These are phyloP conservation scores for Alternaria arbusti DNA, from an alignment of 2,329 filamentous ascomycete genomes.

Conservation along the genomic window DNA sequence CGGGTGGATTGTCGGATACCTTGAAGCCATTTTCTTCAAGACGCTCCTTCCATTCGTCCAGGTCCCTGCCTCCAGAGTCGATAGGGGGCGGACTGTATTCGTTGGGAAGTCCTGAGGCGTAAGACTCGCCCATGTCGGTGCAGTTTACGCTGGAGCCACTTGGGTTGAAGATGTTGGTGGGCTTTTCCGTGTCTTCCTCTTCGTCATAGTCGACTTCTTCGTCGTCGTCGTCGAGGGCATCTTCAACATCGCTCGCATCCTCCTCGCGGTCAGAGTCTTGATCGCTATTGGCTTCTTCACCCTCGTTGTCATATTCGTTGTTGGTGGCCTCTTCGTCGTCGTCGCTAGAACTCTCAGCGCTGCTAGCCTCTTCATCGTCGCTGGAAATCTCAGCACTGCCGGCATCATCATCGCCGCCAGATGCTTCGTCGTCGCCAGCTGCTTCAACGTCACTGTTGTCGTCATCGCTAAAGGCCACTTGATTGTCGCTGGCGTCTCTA, in stretches of 20 bases:
- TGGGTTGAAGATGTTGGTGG: background rate
- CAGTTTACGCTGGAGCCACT: background rate
- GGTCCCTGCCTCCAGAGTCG: background rate
- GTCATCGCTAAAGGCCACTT: background rate
- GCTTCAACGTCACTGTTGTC: background rate
- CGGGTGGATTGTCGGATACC: background rate
- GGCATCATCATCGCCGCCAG: no score
- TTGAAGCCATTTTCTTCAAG: background rate
- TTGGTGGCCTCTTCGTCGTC: background rate
- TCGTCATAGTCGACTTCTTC: no score
- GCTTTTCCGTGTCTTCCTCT: background rate
- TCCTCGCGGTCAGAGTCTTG: background rate
- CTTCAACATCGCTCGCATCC: background rate
- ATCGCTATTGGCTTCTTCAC: background rate
- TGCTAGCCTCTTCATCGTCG: no score
- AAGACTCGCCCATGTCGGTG: background rate
- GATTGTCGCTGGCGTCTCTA: background rate
- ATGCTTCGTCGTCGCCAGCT: background rate
- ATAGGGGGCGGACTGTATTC: background rate
- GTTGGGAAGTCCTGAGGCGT: background rate
- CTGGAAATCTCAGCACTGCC: no score
- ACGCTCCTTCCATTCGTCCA: background rate
- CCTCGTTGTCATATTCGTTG: background rate
- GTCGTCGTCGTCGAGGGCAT: background rate
- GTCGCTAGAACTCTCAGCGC: background rate